phyloP scores from a whole-genome alignment of 2,329 filamentous ascomycete species.

The Colletotrichum chlorophyti region DNA sequence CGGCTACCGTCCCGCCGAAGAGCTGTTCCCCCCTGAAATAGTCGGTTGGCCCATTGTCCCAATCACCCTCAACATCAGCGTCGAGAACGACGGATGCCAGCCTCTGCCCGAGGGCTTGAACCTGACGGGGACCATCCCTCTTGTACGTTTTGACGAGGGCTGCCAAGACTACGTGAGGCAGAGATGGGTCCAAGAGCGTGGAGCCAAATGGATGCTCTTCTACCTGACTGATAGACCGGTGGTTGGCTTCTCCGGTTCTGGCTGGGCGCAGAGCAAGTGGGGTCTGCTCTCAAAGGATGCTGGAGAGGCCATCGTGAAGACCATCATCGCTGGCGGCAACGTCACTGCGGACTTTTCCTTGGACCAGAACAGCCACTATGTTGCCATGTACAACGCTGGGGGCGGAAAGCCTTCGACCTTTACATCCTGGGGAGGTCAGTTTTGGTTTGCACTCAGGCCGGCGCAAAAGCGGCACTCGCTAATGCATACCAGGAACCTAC shows the following conservation, averaged over 20 bases:
- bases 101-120: constrained; percentile 26
- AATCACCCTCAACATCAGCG: constrained; percentile 33
- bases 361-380: constrained; percentile 12
- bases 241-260: constrained; percentile 5
- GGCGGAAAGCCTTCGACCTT: constrained; percentile 52
- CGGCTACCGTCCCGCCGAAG: constrained; percentile 32
- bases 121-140: constrained; percentile 16
- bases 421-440: constrained; percentile 49
- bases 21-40: constrained; percentile 31
- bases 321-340: constrained; percentile 36
- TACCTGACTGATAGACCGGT: constrained; percentile 38
- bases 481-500: constrained; percentile 42
- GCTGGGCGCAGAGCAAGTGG: constrained; percentile 23
- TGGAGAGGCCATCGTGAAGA: constrained; percentile 39
- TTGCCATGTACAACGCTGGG: constrained; percentile 29
- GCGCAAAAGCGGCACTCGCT: neutral
- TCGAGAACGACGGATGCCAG: constrained; percentile 34
- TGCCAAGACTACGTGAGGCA: constrained; percentile 32
- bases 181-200: constrained; percentile 37
- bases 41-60: constrained; percentile 35
- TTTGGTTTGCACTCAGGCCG: neutral
- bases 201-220: constrained; percentile 39
- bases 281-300: constrained; percentile 28
- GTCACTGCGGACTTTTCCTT: constrained; percentile 38
- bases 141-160: constrained; percentile 21